Evolutionary conservation across 129 eudicot genomes (phyloP).

Genomic region (Chrysanthemum makinoi): DNA sequence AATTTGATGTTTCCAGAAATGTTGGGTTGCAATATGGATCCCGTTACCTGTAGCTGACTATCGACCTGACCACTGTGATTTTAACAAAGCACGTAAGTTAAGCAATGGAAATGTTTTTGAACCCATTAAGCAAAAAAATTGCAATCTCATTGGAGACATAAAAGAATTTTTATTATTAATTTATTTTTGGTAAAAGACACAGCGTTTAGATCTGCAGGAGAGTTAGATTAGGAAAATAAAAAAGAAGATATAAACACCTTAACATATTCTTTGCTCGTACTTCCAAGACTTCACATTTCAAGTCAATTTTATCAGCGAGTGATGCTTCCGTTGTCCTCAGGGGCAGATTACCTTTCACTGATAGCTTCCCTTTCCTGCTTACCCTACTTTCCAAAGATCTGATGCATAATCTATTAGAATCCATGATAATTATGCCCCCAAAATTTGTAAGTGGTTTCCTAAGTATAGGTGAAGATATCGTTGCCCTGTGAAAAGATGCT

Average conservation of each 20-base stretch:
- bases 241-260: constrained; percentile 43
- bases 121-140: background rate
- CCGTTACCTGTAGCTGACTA: constrained; percentile 82
- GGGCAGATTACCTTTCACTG: constrained; percentile 85
- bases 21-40: constrained; percentile 92
- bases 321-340: constrained; percentile 71
- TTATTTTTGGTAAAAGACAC: too few species aligned
- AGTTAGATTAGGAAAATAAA: background rate
- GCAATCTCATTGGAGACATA: too few species aligned
- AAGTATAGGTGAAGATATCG: constrained; percentile 91
- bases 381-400: constrained; percentile 92
- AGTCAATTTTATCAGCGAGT: constrained; percentile 79
- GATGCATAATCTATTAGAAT: constrained; percentile 82
- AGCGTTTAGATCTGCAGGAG: background rate
- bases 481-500: constrained; percentile 96
- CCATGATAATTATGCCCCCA: constrained; percentile 80
- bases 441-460: constrained; percentile 88
- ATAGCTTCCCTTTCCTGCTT: constrained; percentile 88
- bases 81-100: constrained; percentile 19
- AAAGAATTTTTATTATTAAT: too few species aligned
- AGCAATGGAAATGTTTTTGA: background rate
- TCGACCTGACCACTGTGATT: constrained; percentile 93
- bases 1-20: constrained; percentile 91
- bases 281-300: constrained; percentile 96
- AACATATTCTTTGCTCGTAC: constrained; percentile 84